Base-by-base conservation (phyloP, 139 green algal species). In the Chlorella sorokiniana region DNA sequence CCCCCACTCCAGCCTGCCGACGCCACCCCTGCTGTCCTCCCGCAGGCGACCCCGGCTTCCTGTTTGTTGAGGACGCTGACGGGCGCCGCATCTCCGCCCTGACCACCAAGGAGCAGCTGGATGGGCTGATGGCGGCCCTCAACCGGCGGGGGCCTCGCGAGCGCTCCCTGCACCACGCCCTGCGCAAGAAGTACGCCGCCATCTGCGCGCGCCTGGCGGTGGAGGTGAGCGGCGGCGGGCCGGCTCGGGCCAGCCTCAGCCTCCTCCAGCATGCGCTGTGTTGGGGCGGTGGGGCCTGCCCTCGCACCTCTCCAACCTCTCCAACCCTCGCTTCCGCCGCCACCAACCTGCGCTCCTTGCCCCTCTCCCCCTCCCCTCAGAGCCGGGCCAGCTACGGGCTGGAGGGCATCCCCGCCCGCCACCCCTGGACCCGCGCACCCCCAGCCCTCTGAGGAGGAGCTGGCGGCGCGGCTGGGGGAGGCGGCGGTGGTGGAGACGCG, bases 111-210 rank as follows among this genome's bases (percentile, higher is more conserved):
- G 75, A 81, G 23, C 65, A 91, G 78, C 75, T 94, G 69, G 85
- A 92, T 51, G 76, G 71, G 40, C 45, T 93, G 52, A 64, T 89
- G 33, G 41, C n/a, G 1, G 45, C 48, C 27, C 84, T 91, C 23
- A 90, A 90, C 68, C 42, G 76, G 80, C 82, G 88, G 27, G 91
- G 92, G 1, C 56, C 86, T 16, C 84, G 88, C 0, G 92, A 95
- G 82, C 71, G 76, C 2, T 83, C 81, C 48, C 84, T 95, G 22
- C 75, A 84, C 59, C 72, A 64, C 10, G 74, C 45, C 16, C 48
- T 95, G 51, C 85, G 89, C 25, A 85, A 83, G 67, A 76, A 77
- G 38, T 80, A 81, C 56, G 42, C 68, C 4, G 71, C 31, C n/a
- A 86, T 88, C 35, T 68, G 45, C 52, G 76, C 73, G 11, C 20